A percentile compares a stretch with the other conserved stretches of the same genome.
Evolutionary conservation across 2,329 filamentous ascomycete species (phyloP).

Genomic region (Helicocarpus griseus): DNA sequence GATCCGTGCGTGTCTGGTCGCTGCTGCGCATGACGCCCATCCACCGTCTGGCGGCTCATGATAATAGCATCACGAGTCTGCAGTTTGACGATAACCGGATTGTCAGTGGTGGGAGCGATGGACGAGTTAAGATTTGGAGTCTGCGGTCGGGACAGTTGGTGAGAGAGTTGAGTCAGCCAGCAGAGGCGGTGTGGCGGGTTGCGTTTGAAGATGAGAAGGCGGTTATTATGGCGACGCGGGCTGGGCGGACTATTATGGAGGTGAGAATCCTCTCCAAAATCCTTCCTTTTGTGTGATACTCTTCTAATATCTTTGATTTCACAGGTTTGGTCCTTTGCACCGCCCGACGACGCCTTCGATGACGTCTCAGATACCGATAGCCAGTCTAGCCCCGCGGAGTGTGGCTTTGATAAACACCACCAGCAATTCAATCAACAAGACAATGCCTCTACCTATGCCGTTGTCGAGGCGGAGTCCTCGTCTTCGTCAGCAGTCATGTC

Average conservation of each 20-base stretch:
- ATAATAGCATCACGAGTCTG: constrained; percentile 95
- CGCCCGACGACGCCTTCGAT: constrained; percentile 55
- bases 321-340: constrained; percentile 91
- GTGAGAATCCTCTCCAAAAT: constrained; percentile 35
- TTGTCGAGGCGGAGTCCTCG: not conserved
- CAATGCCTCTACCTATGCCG: not conserved
- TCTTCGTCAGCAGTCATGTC: not conserved
- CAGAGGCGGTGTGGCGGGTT: constrained; percentile 94
- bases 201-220: constrained; percentile 98
- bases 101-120: constrained; percentile 91
- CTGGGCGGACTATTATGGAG: constrained; percentile 91
- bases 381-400: constrained; percentile 4
- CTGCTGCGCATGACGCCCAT: constrained; percentile 83
- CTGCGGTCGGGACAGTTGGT: constrained; percentile 83
- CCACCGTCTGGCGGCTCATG: constrained; percentile 87
- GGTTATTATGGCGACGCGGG: constrained; percentile 82
- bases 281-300: not conserved
- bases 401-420: not conserved
- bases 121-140: constrained; percentile 98
- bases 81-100: constrained; percentile 96
- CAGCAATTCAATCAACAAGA: not conserved
- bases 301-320: too few species aligned
- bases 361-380: constrained; percentile 2
- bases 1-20: constrained; percentile 93
- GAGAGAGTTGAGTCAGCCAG: constrained; percentile 79